Base-by-base conservation (phyloP, 164 flowering plant species). In the Litsea cubeba region DNA sequence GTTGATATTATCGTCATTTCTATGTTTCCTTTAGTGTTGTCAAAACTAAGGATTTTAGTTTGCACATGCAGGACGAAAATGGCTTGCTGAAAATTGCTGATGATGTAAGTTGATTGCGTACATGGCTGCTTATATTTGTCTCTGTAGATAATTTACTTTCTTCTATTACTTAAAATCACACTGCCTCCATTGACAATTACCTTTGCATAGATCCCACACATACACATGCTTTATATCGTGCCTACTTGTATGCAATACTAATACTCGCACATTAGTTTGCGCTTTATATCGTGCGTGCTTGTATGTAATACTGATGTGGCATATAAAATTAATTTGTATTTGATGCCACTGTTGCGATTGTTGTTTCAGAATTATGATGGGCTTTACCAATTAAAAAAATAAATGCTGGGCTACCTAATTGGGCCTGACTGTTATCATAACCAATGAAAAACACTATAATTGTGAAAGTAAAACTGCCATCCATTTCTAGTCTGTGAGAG, bases 31-130 rank as follows among this genome's bases (percentile, higher is more conserved):
- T 50, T 50, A 51, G n/a, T 18, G 12, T n/a, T 12, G 62, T 50
- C 62, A 70, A 70, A 51, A 25, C 26, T 69, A 40, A 46, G 2
- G 62, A 12, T 54, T 28, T 35, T 23, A 28, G 80, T 77, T 81
- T 84, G 54, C 72, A 54, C 58, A 20, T 87, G 87, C 95, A 95
- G 99, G 96, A 83, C 78, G 64, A 82, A 10, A 77, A 86, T 79
- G 97, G 97, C 70, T 69, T 23, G 17, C 69, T 91, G 84, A 86
- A 84, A 84, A 91, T 95, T 77, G 98, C 93, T 73, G 97, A 89
- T 74, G 99, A 95, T 82, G 99, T 93, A 91, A 95, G 94, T 63
- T 40, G 67, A 54, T 15, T 22, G 24, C 65, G 0, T 14, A 25
- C 15, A 49, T 72, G 15, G 40, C 54, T 46, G 5, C 46, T 30